phyloP scores from a whole-genome alignment of 2,329 filamentous ascomycete species.

The Colletotrichum tamarilloi region DNA sequence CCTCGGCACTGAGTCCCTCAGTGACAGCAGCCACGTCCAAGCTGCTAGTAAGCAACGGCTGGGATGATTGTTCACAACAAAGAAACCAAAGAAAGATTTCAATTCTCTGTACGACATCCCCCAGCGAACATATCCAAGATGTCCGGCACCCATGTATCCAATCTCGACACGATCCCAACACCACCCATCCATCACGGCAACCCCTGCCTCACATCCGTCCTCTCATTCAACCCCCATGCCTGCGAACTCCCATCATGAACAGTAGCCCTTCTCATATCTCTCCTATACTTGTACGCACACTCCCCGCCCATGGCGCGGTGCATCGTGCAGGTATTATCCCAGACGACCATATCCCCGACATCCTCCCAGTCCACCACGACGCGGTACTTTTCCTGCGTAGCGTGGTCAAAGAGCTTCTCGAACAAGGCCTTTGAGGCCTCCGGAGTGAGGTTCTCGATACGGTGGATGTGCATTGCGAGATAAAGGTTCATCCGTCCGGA shows the following conservation, averaged over 20 bases:
- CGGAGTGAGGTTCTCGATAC: conserved; percentile 54
- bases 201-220: conserved; percentile 35
- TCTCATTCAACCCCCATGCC: neutral
- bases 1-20: no score
- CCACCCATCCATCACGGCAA: neutral
- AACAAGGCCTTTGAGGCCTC: conserved; percentile 50
- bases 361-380: conserved; percentile 59
- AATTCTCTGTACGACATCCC: neutral
- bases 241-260: conserved; percentile 47
- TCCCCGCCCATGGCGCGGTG: conserved; percentile 56
- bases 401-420: conserved; percentile 55
- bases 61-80: no score
- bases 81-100: neutral
- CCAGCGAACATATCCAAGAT: neutral
- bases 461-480: conserved; percentile 62
- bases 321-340: conserved; percentile 69
- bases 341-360: conserved; percentile 62
- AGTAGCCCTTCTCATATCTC: conserved; percentile 64
- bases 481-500: conserved; percentile 65
- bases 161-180: no score
- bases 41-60: no score
- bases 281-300: conserved; percentile 58
- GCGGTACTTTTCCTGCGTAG: conserved; percentile 57
- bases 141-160: no score
- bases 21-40: no score